phyloP scores from a whole-genome alignment of 2,329 filamentous ascomycete species.

The Parasarocladium wereldwijsianum region DNA sequence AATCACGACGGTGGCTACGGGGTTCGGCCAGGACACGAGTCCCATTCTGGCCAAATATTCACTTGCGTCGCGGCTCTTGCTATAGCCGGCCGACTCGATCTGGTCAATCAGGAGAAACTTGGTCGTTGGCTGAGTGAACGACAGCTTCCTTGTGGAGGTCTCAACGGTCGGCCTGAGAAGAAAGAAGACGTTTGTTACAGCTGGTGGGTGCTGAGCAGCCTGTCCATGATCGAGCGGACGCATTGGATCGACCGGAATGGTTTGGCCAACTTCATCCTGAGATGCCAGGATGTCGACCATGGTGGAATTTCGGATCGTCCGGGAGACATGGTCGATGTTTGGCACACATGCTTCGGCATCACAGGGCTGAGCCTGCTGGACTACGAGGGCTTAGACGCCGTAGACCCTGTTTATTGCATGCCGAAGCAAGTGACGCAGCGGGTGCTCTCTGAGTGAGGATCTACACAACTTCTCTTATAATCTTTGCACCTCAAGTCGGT shows the following conservation, averaged over 20 bases:
- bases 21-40: conserved; percentile 77
- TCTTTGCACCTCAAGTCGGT: too few species aligned
- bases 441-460: too few species aligned
- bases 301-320: conserved; percentile 86
- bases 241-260: conserved; percentile 88
- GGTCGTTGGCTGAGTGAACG: conserved; percentile 87
- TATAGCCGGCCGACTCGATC: conserved; percentile 68
- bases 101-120: conserved; percentile 69
- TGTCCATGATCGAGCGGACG: conserved; percentile 73
- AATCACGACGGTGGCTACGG: conserved; percentile 96
- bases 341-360: conserved; percentile 83
- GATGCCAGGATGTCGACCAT: conserved; percentile 70
- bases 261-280: conserved; percentile 68
- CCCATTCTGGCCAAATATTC: conserved; percentile 89
- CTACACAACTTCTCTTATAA: too few species aligned
- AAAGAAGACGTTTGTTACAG: conserved; percentile 95
- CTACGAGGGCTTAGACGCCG: conserved; percentile 59
- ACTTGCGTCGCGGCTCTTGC: conserved; percentile 80
- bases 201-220: conserved; percentile 93
- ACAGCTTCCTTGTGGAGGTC: conserved; percentile 70
- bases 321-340: conserved; percentile 92
- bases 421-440: conserved; percentile 51
- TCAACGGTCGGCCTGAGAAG: conserved; percentile 94
- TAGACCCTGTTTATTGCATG: conserved; percentile 83
- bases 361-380: conserved; percentile 76